Conservation (phyloP, 148 eudicot genomes). For the Vaccinium myrtillus region DNA sequence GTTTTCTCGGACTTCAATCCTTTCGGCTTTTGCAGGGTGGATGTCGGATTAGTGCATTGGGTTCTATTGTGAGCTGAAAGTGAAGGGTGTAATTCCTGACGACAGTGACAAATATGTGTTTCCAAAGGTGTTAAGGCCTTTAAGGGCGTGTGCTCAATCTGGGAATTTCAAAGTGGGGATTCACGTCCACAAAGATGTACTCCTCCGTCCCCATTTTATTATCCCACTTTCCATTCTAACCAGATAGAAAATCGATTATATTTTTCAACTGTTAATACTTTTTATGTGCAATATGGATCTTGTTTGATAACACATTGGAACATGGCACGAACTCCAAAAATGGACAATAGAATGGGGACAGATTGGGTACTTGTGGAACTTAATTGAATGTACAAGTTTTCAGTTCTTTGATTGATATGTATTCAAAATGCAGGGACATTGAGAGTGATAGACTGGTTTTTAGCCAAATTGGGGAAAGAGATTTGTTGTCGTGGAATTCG, state of each 20-base stretch:
- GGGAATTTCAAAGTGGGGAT: conserved; percentile 21
- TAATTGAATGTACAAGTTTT: conserved; percentile 38
- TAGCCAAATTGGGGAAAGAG: conserved; percentile 33
- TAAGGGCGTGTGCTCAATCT: conserved; percentile 37
- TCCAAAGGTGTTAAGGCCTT: conserved; percentile 33
- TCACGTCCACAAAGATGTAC: conserved; percentile 44
- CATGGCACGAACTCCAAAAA: too few species aligned
- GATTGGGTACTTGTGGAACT: conserved; percentile 33
- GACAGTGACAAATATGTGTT: conserved; percentile 31
- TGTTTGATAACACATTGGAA: too few species aligned
- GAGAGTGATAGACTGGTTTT: conserved; percentile 39
- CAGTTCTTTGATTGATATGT: conserved; percentile 57
- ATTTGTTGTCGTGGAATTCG: conserved; percentile 49
- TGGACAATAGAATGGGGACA: too few species aligned
- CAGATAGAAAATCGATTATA: too few species aligned
- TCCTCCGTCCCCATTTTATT: too few species aligned
- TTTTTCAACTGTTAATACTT: too few species aligned
- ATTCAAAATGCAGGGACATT: conserved; percentile 40
- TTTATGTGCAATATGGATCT: too few species aligned
- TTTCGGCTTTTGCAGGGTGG: conserved; percentile 40
- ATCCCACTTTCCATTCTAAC: too few species aligned
- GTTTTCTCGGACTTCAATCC: conserved; percentile 49
- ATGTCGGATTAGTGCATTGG: conserved; percentile 25
- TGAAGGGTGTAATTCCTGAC: conserved; percentile 36
- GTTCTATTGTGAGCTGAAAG: conserved; percentile 36